These are phyloP conservation scores for Luffa aegyptiaca DNA, from an alignment of 306 rosid species.

Conservation along the genomic window DNA sequence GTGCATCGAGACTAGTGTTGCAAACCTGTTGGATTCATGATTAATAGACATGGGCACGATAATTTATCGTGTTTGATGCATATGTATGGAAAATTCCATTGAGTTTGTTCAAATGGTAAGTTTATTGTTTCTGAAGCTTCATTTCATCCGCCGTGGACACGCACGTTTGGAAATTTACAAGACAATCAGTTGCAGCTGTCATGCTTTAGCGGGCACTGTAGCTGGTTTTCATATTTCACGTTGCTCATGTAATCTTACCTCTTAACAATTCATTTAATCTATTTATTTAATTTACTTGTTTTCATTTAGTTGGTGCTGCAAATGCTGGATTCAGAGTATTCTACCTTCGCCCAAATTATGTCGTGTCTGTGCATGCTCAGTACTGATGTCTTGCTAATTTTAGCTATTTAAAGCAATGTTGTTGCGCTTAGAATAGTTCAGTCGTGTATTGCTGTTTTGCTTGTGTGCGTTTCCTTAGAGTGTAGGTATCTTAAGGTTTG, in stretches of 20 bases:
- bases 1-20: conserved; percentile 21
- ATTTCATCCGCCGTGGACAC: not conserved
- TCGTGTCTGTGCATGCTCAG: not conserved
- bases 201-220: not conserved
- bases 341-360: not conserved
- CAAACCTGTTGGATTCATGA: conserved; percentile 20
- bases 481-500: not conserved
- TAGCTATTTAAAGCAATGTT: not conserved
- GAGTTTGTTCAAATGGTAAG: not conserved
- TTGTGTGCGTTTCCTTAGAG: not conserved
- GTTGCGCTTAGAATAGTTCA: not conserved
- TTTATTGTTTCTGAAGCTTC: not conserved
- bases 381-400: not conserved
- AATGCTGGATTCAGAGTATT: not conserved
- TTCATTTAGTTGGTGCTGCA: not conserved
- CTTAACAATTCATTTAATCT: not conserved
- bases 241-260: not conserved
- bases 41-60: conserved; percentile 19
- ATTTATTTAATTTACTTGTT: not conserved
- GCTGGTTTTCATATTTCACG: not conserved
- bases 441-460: not conserved
- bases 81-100: not conserved
- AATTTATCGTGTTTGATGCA: conserved; percentile 16
- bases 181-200: not conserved
- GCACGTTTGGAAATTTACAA: not conserved